Evolutionary conservation across 2,329 filamentous ascomycete species (phyloP).

Genomic region (Hymenoscyphus repandus): DNA sequence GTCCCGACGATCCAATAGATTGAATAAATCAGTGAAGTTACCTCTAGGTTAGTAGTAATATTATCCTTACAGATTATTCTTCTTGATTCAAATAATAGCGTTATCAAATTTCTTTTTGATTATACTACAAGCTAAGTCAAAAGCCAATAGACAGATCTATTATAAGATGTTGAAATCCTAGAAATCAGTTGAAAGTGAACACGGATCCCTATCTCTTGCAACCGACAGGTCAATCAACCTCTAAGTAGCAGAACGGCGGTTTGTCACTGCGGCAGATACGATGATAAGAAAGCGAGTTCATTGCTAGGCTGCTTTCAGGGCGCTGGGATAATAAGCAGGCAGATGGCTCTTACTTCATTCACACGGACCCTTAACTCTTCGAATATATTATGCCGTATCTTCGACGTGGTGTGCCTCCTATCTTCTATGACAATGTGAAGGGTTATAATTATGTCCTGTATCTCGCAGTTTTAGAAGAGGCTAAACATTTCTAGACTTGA

Average conservation of each 20-base stretch:
- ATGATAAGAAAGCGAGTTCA: not conserved
- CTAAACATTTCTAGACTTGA: slow-evolving; percentile 32
- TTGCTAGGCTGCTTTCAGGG: not conserved
- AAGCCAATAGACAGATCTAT: no score
- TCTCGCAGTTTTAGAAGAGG: slow-evolving; percentile 29
- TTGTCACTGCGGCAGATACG: not conserved
- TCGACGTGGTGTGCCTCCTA: slow-evolving; percentile 28
- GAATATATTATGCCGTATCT: slow-evolving; percentile 33
- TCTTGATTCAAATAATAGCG: no score
- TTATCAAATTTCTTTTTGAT: no score
- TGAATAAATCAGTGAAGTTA: no score
- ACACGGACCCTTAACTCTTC: slow-evolving; percentile 34
- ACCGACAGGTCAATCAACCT: no score
- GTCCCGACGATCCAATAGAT: no score
- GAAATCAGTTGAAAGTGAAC: no score
- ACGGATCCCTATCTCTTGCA: no score
- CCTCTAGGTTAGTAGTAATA: no score
- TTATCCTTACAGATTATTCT: no score
- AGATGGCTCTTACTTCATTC: slow-evolving; percentile 35
- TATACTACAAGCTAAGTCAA: no score
- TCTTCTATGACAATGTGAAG: slow-evolving; percentile 30
- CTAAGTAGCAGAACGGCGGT: not conserved
- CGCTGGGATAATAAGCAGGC: slow-evolving; percentile 5
- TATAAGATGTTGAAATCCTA: no score
- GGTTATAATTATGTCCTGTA: slow-evolving; percentile 34